Percentiles rank a stretch among this genome's conserved stretches.
Evolutionary conservation across 2,329 filamentous ascomycete species (phyloP).

Genomic region (Herpotrichia juniperi): DNA sequence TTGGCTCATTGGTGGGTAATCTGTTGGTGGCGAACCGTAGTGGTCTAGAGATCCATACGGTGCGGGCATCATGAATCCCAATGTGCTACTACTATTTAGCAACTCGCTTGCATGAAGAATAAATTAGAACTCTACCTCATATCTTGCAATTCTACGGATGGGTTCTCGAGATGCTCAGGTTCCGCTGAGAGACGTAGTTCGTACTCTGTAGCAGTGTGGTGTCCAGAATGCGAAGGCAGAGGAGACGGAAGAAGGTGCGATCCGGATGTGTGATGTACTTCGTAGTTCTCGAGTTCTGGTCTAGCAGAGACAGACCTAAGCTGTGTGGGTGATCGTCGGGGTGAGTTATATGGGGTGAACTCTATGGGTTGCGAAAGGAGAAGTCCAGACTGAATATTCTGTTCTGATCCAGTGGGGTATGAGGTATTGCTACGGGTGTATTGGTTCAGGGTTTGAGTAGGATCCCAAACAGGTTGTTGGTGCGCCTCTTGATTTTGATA

Average conservation of each 20-base stretch:
- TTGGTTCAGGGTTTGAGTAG: conserved; percentile 21
- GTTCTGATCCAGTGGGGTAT: conserved; percentile 17
- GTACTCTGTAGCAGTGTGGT: conserved; percentile 22
- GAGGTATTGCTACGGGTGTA: conserved; percentile 27
- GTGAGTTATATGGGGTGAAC: conserved; percentile 24
- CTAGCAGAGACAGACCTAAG: conserved; percentile 16
- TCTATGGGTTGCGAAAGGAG: conserved; percentile 26
- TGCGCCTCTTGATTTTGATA: conserved; percentile 28
- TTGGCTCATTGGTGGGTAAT: conserved; percentile 36
- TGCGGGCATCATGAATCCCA: conserved; percentile 49
- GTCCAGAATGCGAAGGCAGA: conserved; percentile 27
- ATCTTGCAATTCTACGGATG: conserved; percentile 37
- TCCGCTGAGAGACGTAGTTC: conserved; percentile 24
- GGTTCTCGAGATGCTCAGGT: conserved; percentile 26
- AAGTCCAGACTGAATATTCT: conserved; percentile 19
- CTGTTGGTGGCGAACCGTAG: conserved; percentile 32
- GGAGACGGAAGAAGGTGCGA: conserved; percentile 26
- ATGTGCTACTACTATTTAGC: conserved; percentile 31
- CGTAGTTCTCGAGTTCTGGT: conserved; percentile 19
- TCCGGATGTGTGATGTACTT: conserved; percentile 15
- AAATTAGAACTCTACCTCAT: conserved; percentile 40
- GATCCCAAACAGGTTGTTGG: conserved; percentile 32
- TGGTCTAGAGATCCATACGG: conserved; percentile 45
- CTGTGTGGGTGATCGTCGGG: conserved; percentile 17
- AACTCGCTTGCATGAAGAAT: not conserved